Base-by-base conservation (phyloP, 164 flowering plant genomes). In the Chimonanthus praecox region DNA sequence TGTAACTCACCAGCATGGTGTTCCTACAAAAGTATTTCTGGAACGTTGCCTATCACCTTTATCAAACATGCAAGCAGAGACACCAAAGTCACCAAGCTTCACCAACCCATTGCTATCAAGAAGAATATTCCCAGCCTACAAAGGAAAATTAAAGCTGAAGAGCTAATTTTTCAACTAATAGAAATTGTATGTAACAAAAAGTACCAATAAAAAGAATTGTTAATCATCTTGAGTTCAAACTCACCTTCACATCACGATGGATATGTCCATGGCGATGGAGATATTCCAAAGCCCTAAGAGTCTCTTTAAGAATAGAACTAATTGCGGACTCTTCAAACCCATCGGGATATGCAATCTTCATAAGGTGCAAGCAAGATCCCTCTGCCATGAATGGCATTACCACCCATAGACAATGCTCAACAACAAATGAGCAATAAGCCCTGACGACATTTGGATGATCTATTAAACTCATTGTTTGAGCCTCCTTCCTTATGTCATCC, bases 61-160 rank as follows among this genome's bases (percentile, higher is more conserved):
- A 74, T 96, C 99, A 84, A 94, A 94, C 94, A 96, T 87, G 85
- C 94, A 92, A 65, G 97, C 97, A 73, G 99, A 88, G 77, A 96
- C 97, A 80, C 99, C 99, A 86, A 96, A 96, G 74, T 96, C 99
- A 48, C 86, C 99, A 78, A 96, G 95, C 85, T 96, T 96, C 68
- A 96, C 88, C 64, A 73, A 76, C 64, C 99, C 98, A 82, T 82
- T 84, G 73, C 74, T 83, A 80, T 96, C 95, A 72, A 96, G 89
- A 71, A 96, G 82, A 73, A 96, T 91, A 80, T 96, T 96, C 71
- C 99, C 99, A 74, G 99, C 98, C 99, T 95, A 85, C 77, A 82
- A 46, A 16, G 48, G 18, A 15, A 76, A 33, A 71, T 47, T 71
- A 33, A 58, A 45, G 54, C 60, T 47, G 60, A 75, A 45, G 63